These are phyloP conservation scores for Talaromyces thailandensis DNA, from an alignment of 495 filamentous ascomycete genomes.

Conservation along the genomic window DNA sequence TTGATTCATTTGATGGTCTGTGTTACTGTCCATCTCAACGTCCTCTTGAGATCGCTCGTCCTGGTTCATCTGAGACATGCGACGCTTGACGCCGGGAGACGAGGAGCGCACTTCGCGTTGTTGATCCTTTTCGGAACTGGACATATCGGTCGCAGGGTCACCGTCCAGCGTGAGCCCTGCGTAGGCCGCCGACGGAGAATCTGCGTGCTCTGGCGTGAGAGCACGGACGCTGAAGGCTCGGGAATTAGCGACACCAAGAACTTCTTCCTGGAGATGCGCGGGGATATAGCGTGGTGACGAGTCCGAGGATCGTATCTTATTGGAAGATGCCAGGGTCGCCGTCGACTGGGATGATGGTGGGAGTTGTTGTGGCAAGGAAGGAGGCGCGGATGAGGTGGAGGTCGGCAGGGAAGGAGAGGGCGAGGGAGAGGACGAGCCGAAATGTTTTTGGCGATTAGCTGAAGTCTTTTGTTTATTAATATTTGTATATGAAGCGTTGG, in stretches of 20 bases:
- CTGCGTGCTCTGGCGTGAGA: slow-evolving; percentile 44
- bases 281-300: slow-evolving; percentile 46
- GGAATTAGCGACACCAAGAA: slow-evolving; percentile 24
- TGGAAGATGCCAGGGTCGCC: slow-evolving; percentile 44
- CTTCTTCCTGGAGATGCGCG: slow-evolving; percentile 53
- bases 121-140: slow-evolving; percentile 24
- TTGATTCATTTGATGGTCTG: slow-evolving; percentile 6
- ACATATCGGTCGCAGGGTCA: slow-evolving; percentile 48
- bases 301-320: slow-evolving; percentile 24
- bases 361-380: slow-evolving; percentile 17
- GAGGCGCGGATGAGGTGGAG: slow-evolving; percentile 11
- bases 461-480: not conserved
- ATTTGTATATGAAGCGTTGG: not conserved
- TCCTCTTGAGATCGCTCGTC: slow-evolving; percentile 16
- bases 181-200: slow-evolving; percentile 65
- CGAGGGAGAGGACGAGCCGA: slow-evolving; percentile 15
- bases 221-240: slow-evolving; percentile 27
- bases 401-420: slow-evolving; percentile 15
- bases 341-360: slow-evolving; percentile 23
- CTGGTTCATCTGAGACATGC: slow-evolving; percentile 40
- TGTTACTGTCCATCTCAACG: slow-evolving; percentile 19
- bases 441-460: not conserved
- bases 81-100: slow-evolving; percentile 44
- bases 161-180: slow-evolving; percentile 59
- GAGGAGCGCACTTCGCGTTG: slow-evolving; percentile 26